Evolutionary conservation across 805 yeast species (phyloP), one percentile per base, ranked within the genome.

Genomic region (Saccharomycopsis sp.): DNA sequence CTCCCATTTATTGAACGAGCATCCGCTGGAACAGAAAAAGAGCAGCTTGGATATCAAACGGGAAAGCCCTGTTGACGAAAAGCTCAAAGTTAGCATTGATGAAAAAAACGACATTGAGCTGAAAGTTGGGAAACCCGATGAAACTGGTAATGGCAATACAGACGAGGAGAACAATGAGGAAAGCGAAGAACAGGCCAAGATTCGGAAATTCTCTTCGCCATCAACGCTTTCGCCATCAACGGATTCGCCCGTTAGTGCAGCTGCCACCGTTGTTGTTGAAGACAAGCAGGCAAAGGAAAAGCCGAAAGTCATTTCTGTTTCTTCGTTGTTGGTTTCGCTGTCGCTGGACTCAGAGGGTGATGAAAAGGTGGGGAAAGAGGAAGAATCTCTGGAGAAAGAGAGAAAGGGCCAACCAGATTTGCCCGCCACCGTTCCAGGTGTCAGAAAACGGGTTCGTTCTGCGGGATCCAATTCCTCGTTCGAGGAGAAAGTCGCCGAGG

Each of bases 1-100:
- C 13, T 38, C 45, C 18, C 45, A 45, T 20, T 30, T 45, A 13
- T 29, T 45, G 10, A 45, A 45, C 21, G n/a, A 30, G 5, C 20
- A 15, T n/a, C 36, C 17, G 23, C n/a, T 18, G 22, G 13, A 13
- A 10, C 21, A n/a, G 29, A n/a, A 25, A 25, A 9, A 25, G n/a
- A 25, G n/a, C 29, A 6, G n/a, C n/a, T 20, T 19, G 13, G 21
- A 21, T 18, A 30, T 13, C 36, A 9, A 13, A 20, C 26, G 30
- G 10, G 15, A 20, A 17, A 35, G 16, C 17, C 8, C 5, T 12
- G 10, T 38, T 38, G 13, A 9, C 36, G 12, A 38, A 12, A 4
- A 31, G 26, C 15, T 21, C 27, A 8, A 26, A 23, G 6, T 15
- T 22, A 15, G 8, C 20, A 7, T 7, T 9, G 17, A 17, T 9